Evolutionary conservation across 768 basidiomycete genomes (phyloP), one percentile per base, ranked within the genome.

Genomic region (Leucogyrophana mollusca): DNA sequence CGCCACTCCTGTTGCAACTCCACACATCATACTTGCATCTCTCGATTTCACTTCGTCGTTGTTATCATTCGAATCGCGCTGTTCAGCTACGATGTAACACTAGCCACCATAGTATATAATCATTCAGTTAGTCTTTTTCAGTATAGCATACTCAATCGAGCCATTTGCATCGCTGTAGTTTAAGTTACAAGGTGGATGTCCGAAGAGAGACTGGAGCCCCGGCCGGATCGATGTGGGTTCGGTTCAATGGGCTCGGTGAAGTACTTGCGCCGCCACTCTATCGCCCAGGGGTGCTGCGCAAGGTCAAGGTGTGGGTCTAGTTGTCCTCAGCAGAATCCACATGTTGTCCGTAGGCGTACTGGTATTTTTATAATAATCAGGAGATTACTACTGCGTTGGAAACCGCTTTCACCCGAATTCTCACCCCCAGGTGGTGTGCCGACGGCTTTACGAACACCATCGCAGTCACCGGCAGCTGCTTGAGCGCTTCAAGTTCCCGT

Each of bases 21-120:
- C n/a, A 17, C 32, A 33, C 44, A 24, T 48, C 32, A 44, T 37
- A 32, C 38, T 34, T 43, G 47, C 16, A 34, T 42, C 39, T 27
- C 35, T 36, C 41, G 49, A 34, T 37, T 46, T 50, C 34, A 27
- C 23, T 38, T 38, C 25, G 30, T 30, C 41, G 37, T 30, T 36
- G 48, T 50, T 38, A 43, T 17, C 36, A 20, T 25, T 22, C 36
- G 25, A 49, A 52, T 43, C 43, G 18, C 37, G 52, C 50, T 62
- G 58, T 65, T 52, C 56, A 66, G 52, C 60, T 66, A 67, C 58
- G 53, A 43, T 65, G 63, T 65, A 65, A 55, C 44, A 56, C 23
- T 66, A 65, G 65, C 65, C 24, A 44, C n/a, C 35, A 37, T 37
- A 37, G 35, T 37, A 37, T 37, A 37, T 37, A 37, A 37, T 37